Evolutionary conservation across 139 green algal species (phyloP).

Genomic region (Picochlorum sp.): DNA sequence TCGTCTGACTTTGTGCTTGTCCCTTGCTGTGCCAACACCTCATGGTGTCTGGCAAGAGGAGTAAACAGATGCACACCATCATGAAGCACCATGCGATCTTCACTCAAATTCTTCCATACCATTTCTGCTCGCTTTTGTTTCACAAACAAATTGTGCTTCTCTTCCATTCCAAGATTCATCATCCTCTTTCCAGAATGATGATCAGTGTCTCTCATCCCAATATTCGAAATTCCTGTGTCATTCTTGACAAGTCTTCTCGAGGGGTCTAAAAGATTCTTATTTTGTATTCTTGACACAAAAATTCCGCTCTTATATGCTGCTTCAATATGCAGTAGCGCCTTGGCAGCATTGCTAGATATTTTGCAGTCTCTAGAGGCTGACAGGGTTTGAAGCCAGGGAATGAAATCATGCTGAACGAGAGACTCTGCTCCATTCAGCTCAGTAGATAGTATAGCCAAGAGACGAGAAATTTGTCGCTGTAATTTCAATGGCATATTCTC

Average conservation of each 20-base stretch:
- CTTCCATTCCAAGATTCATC: background rate
- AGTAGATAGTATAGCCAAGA: constrained; percentile 52
- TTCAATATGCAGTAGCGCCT: constrained; percentile 56
- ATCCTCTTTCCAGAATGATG: background rate
- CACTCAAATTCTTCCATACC: background rate
- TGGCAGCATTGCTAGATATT: constrained; percentile 49
- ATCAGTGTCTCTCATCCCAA: background rate
- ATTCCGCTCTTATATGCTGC: constrained; percentile 15
- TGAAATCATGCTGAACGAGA: constrained; percentile 26
- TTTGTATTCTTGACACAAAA: background rate
- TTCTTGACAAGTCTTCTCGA: background rate
- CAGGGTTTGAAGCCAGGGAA: constrained; percentile 41
- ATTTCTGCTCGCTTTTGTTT: constrained; percentile 1
- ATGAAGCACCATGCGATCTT: constrained; percentile 19
- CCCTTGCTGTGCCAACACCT: constrained; percentile 33
- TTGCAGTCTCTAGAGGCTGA: constrained; percentile 43
- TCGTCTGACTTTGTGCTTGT: constrained; percentile 11
- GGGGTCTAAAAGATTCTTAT: background rate
- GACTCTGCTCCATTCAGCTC: constrained; percentile 21
- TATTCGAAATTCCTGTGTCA: background rate
- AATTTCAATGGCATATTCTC: background rate
- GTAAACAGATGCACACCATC: constrained; percentile 69
- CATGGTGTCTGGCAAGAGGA: constrained; percentile 52
- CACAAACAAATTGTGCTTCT: background rate
- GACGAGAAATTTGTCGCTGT: constrained; percentile 37